Evolutionary conservation across 2,329 filamentous ascomycete genomes (phyloP), one percentile per base, ranked within the genome.

Genomic region (Mycosphaerella sp.): DNA sequence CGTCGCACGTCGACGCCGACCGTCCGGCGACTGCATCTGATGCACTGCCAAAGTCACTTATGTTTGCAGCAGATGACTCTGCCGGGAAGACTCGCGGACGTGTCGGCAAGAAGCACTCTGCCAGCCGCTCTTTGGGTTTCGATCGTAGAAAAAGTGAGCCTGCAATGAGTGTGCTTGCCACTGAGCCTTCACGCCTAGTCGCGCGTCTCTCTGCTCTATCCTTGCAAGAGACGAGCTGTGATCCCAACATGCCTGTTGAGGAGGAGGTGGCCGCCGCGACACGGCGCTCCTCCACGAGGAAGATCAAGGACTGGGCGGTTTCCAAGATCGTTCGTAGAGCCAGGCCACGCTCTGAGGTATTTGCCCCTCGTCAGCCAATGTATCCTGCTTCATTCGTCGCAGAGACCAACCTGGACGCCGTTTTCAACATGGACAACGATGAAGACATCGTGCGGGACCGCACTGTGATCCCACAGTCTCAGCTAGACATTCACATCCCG

Each of bases 221-320:
- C 8, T 52, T 67, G 13, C 64, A 67, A 37, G 64, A 66, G 32
- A 50, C 58, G n/a, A 40, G 49, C 14, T 49, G 52, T 8, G 49
- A 45, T n/a, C 1, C 13, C 7, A 14, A 40, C 18, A n/a, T 47
- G 13, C 27, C 32, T 9, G 27, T 39, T 8, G 57, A 52, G 18
- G 50, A 54, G 1, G 46, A 50, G 17, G 48, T 50, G 25, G 41
- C 41, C 12, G 40, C 36, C 17, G 21, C 52, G 6, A 37, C 50
- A 7, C 56, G 60, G 4, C 59, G 58, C 30, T 64, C 62, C 2
- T 68, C 66, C 0, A 59, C 62, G 64, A 89, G 87, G 71, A 86
- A 84, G 65, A 84, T 90, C 55, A 87, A 86, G 62, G 75, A 76
- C 6, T 86, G 82, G 82, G 81, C 80, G 14, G 80, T 79, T 7